Percentiles rank a stretch among this genome's conserved stretches.
These are phyloP conservation scores for Neofusicoccum ribis DNA, from an alignment of 2,329 filamentous ascomycete genomes.

Conservation along the genomic window DNA sequence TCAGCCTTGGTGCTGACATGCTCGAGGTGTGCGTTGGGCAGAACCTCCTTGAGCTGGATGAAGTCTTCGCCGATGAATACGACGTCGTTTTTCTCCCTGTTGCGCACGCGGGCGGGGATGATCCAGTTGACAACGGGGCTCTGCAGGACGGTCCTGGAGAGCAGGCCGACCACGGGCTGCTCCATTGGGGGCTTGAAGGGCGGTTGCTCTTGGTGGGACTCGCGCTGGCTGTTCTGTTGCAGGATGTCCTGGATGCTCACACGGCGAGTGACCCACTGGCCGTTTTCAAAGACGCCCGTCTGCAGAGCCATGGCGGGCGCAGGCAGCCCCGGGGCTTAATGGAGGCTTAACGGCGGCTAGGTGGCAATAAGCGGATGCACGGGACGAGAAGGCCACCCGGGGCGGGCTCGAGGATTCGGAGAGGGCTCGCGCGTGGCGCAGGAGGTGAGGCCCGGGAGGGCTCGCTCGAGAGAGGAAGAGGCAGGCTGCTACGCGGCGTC, in stretches of 20 bases:
- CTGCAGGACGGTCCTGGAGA: conserved; percentile 75
- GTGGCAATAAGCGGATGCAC: background rate
- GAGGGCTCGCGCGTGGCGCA: background rate
- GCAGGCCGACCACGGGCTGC: conserved; percentile 63
- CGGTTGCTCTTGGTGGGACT: conserved; percentile 29
- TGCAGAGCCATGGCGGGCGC: conserved; percentile 23
- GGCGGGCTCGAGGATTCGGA: background rate
- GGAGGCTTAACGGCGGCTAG: background rate
- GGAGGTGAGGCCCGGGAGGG: background rate
- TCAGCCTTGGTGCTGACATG: conserved; percentile 77
- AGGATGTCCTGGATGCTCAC: conserved; percentile 46
- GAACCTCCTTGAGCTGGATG: conserved; percentile 77
- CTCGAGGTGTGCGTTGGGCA: conserved; percentile 65
- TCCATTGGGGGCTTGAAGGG: conserved; percentile 29
- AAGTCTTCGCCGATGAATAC: conserved; percentile 82
- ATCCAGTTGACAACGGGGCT: conserved; percentile 77
- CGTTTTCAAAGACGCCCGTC: conserved; percentile 30
- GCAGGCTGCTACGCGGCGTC: background rate
- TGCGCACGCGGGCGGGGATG: conserved; percentile 75
- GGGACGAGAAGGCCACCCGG: background rate
- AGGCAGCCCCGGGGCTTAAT: background rate
- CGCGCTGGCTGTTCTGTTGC: conserved; percentile 21
- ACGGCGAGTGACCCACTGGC: conserved; percentile 36
- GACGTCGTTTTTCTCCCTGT: conserved; percentile 72
- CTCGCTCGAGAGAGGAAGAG: background rate